Base-by-base conservation (phyloP, 2,329 filamentous ascomycete genomes). In the Sporothrix brunneoviolacea region DNA sequence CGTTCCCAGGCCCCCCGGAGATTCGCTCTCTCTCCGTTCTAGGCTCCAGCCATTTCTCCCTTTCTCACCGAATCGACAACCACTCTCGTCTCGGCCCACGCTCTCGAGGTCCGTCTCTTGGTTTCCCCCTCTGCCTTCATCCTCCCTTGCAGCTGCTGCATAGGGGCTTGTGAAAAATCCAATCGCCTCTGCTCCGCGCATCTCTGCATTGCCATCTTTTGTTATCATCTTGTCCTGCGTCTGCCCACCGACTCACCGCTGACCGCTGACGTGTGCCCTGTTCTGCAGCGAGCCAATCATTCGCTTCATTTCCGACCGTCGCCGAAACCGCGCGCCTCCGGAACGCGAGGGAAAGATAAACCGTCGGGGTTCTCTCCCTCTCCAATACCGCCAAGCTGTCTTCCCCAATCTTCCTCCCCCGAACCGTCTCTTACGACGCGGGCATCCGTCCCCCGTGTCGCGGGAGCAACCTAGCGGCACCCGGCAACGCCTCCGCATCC, bases 301-400 rank as follows among this genome's bases (percentile, higher is more conserved):
- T 48, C 45, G n/a, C n/a, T 21, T 30, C 19, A 15, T 16, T 19
- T 8, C 30, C 28, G 21, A 28, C 19, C 47, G 37, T 41, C 38
- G 21, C 24, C 28, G 19, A 13, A 42, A 8, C n/a, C 22, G 44
- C 43, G 43, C 33, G n/a, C 16, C 37, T 30, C 37, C 30, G 37
- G 38, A 36, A 49, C 28, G 37, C 22, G 38, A 42, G 47, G 38
- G 38, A 41, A 49, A 18, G 21, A 28, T 9, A 36, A 42, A 16
- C 38, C 38, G 19, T 33, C 18, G 24, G 15, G 47, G 47, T 50
- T 37, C 22, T 50, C 45, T 30, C 38, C 37, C 42, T n/a, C 15
- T 15, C 22, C 73, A 87, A 86, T 71, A 91, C 88, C 88, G 88
- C 85, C 88, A 94, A 95, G 75, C 84, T 94, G 88, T 91, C 90